Evolutionary conservation across 805 yeast species (phyloP).

Genomic region (Zygosaccharomyces lentus): DNA sequence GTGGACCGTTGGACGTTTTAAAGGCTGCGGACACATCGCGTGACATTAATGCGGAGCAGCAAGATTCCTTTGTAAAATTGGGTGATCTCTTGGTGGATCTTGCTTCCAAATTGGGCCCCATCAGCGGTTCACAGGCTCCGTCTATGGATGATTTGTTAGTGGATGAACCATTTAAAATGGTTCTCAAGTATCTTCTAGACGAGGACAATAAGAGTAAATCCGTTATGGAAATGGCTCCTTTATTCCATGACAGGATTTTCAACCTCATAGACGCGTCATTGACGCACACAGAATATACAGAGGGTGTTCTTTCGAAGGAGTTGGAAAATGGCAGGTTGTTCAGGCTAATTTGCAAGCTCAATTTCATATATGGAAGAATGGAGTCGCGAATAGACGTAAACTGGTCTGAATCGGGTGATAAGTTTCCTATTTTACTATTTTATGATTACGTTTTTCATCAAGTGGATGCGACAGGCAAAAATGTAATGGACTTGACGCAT

Average conservation of each 20-base stretch:
- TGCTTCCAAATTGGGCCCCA: conserved; percentile 34
- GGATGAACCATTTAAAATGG: conserved; percentile 44
- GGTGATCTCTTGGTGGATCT: conserved; percentile 60
- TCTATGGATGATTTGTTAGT: conserved; percentile 34
- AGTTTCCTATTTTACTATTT: conserved; percentile 69
- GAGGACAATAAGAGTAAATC: conserved; percentile 24
- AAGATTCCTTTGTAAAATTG: conserved; percentile 52
- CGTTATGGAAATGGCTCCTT: conserved; percentile 35
- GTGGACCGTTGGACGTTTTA: conserved; percentile 69
- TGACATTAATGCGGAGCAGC: conserved; percentile 38
- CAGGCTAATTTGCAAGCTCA: conserved; percentile 74
- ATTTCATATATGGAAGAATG: conserved; percentile 71
- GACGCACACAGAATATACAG: conserved; percentile 52
- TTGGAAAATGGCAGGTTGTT: conserved; percentile 86
- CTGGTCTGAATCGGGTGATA: conserved; percentile 74
- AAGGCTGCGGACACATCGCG: conserved; percentile 29
- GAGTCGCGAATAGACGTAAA: conserved; percentile 51
- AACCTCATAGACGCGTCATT: conserved; percentile 47
- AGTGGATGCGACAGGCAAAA: conserved; percentile 68
- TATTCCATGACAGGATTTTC: conserved; percentile 45
- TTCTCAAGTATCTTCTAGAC: conserved; percentile 39
- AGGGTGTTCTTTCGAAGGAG: conserved; percentile 61
- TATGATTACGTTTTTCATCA: conserved; percentile 84
- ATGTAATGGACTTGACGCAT: conserved; percentile 76
- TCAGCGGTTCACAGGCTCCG: conserved; percentile 1